Percentiles rank a stretch among this genome's conserved stretches.
phyloP scores from a whole-genome alignment of 1,284 basidiomycete species.

The Puccinia coronata region DNA sequence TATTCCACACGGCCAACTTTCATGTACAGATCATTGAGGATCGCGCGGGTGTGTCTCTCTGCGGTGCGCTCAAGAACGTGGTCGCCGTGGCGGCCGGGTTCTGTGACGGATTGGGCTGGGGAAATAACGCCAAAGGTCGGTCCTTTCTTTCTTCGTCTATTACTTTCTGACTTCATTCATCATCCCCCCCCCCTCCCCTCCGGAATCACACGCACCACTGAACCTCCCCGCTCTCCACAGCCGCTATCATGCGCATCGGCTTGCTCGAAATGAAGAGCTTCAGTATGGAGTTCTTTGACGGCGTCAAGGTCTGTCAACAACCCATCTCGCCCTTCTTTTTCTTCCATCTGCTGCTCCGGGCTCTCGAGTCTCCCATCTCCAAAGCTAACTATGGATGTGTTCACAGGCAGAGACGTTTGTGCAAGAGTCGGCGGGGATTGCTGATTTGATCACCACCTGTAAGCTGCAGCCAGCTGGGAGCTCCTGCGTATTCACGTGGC shows the following conservation, averaged over 20 bases:
- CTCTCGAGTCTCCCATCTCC: too few relatives aligned
- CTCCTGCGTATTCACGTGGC: background rate
- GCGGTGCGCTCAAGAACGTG: slow-evolving; percentile 66
- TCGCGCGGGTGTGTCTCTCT: slow-evolving; percentile 65
- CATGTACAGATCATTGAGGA: slow-evolving; percentile 64
- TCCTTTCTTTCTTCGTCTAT: too few relatives aligned
- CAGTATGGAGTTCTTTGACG: slow-evolving; percentile 64
- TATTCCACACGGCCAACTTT: slow-evolving; percentile 63
- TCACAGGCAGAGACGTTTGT: slow-evolving; percentile 62
- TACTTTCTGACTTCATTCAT: too few relatives aligned
- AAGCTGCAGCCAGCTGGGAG: slow-evolving; percentile 45
- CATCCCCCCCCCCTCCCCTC: too few relatives aligned
- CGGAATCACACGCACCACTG: background rate
- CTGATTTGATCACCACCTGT: slow-evolving; percentile 66
- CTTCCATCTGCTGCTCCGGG: background rate
- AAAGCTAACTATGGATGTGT: too few relatives aligned
- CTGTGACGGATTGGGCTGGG: slow-evolving; percentile 64
- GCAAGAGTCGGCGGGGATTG: slow-evolving; percentile 63
- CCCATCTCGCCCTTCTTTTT: background rate
- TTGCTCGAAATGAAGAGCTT: slow-evolving; percentile 62
- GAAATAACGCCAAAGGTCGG: slow-evolving; percentile 65
- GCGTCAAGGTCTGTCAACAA: slow-evolving; percentile 59
- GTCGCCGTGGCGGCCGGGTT: slow-evolving; percentile 66
- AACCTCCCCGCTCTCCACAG: slow-evolving; percentile 51
- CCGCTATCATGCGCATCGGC: slow-evolving; percentile 66